Evolutionary conservation across 2,329 filamentous ascomycete genomes (phyloP).

Genomic region (Thielaviopsis musarum): DNA sequence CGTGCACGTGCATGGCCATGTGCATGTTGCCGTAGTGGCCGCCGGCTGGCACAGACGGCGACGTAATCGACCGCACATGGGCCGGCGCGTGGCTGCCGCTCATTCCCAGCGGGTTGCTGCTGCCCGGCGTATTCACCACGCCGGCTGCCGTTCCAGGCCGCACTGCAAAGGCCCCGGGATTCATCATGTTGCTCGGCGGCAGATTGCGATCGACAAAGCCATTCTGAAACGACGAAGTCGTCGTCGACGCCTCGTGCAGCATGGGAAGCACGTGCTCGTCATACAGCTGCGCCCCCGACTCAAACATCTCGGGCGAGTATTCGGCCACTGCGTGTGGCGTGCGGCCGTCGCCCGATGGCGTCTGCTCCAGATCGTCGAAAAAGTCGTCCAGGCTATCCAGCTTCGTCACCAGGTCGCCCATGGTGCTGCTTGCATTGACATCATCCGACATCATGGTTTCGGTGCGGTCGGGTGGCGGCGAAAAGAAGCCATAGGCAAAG

Average conservation of each 20-base stretch:
- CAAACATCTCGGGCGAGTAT: constrained; percentile 47
- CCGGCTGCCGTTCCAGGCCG: constrained; percentile 16
- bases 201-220: constrained; percentile 63
- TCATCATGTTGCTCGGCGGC: constrained; percentile 44
- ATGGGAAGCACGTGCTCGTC: constrained; percentile 88
- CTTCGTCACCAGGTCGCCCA: constrained; percentile 69
- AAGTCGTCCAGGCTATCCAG: constrained; percentile 68
- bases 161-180: constrained; percentile 39
- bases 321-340: constrained; percentile 48
- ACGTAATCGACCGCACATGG: constrained; percentile 72
- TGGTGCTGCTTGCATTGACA: constrained; percentile 50
- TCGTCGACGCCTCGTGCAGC: constrained; percentile 67
- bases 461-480: constrained; percentile 53
- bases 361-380: constrained; percentile 51
- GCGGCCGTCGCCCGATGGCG: constrained; percentile 37
- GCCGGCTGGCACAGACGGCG: constrained; percentile 45
- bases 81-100: neutral
- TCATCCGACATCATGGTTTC: constrained; percentile 92
- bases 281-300: constrained; percentile 68
- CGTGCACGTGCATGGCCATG: constrained; percentile 16
- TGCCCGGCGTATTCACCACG: constrained; percentile 32
- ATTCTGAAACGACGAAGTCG: constrained; percentile 69
- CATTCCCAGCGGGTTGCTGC: constrained; percentile 15
- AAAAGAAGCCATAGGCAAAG: constrained; percentile 67
- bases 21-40: constrained; percentile 28